Base-by-base conservation (phyloP, 805 yeast species). In the Crinitomyces ghanaensis region DNA sequence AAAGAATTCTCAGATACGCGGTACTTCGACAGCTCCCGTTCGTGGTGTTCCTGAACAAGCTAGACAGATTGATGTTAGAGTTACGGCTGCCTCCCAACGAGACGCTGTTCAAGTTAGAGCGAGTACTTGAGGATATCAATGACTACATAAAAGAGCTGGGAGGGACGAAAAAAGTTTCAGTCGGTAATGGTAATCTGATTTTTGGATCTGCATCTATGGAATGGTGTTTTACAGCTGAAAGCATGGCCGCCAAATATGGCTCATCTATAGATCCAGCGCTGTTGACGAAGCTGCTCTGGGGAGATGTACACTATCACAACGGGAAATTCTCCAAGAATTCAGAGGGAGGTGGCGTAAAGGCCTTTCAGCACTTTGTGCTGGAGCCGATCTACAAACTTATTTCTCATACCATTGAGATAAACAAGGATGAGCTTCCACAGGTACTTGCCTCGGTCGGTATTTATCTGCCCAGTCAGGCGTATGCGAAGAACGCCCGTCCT, bases 1-100 rank as follows among this genome's bases (percentile, higher is more conserved):
- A 58, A 34, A 42, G 59, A 9, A 54, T 74, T 0, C 58, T 85
- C 2, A 62, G 68, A 24, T 67, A 68, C 41, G 72, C 77, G 0
- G 44, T 79, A 3, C 49, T 55, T 23, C 60, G 65, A 11, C 62
- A 71, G 20, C 47, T 74, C 2, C 68, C 75, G 0, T 53, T 88
- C 12, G 57, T 66, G 3, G 54, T 86, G 14, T 70, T 82, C 4
- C 40, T 91, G 4, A 86, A 82, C 55, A 91, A 93, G 54, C 44
- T 93, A 6, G 99, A 91, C 52, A 58, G 96, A 39, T 59, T 91
- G n/a, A 65, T 88, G 1, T 49, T 86, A 27, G 98, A 91, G 43
- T 57, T 86, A 26, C 68, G 72, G 41, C 59, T 88, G 3, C 81
- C 95, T 0, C 83, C 84, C 2, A 44, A 56, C 2, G 94, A 83